Base-by-base conservation (phyloP, 2,329 filamentous ascomycete species). In the Graphiopsis chlorocephala region DNA sequence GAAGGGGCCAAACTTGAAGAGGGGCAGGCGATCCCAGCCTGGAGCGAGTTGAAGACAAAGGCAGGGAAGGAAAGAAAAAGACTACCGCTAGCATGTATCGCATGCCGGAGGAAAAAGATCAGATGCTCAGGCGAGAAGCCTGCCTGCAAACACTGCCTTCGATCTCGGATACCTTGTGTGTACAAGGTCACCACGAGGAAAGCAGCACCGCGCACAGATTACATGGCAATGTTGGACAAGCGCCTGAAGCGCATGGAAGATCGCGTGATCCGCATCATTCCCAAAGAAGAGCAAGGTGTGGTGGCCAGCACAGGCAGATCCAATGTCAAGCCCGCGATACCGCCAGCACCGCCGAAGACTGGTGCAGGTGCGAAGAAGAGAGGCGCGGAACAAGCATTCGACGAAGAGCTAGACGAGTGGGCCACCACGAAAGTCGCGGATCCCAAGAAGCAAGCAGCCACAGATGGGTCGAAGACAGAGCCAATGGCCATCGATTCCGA, bases 141-240 rank as follows among this genome's bases (percentile, higher is more conserved):
- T 2, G 92, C 93, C 0, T 99, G 95, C 83, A 97, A 97, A 78
- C 95, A 98, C 79, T 98, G 95, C 75, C 83, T 96, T 65, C 87
- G 93, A 64, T 96, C 94, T 60, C 87, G 94, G 50, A 96, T 96
- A 71, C 94, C 94, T 1, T 99, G 95, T 76, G 93, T 98, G 4
- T 99, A 98, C 84, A 98, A 98, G 75, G 92, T 97, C 66, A 98
- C 93, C 0, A 93, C 93, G 4, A 86, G 95, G 66, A 98, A 98
- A 77, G 93, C 94, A 1, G 93, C 93, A 3, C 95, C 95, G 2
- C 86, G 95, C 61, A 98, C 95, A 20, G 95, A 98, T 78, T 98
- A 98, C 78, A 98, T 98, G 95, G 93, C 93, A 48, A 98, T 98
- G 93, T 81, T 98, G 72, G 95, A 98, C 79, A 97, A 97, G 79